These are phyloP conservation scores for Eragrostis curvula DNA, from an alignment of 176 grass and related monocot species.

Conservation along the genomic window DNA sequence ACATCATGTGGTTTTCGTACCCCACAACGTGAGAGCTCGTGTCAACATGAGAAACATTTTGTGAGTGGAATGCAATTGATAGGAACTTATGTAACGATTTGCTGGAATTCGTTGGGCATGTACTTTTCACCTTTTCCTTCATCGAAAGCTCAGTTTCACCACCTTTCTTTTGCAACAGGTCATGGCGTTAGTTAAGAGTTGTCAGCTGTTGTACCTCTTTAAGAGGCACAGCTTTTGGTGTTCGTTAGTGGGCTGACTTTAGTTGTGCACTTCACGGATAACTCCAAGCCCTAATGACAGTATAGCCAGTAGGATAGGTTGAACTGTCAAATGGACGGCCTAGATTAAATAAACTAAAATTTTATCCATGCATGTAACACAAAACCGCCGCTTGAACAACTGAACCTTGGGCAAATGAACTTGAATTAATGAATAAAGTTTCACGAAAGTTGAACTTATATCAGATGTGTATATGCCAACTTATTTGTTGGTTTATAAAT, in stretches of 20 bases:
- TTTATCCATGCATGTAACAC: background rate
- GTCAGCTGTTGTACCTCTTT: constrained; percentile 41
- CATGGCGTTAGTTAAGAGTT: constrained; percentile 29
- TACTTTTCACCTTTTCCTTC: background rate
- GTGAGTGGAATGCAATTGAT: background rate
- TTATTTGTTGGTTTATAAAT: too few relatives aligned
- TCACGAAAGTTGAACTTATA: too few relatives aligned
- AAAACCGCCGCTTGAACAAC: background rate
- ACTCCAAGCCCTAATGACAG: background rate
- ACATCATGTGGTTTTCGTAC: background rate
- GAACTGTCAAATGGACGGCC: background rate
- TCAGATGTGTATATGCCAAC: too few relatives aligned
- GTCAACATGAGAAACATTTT: background rate
- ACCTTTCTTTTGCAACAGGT: background rate
- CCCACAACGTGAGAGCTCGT: background rate
- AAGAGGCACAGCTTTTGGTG: constrained; percentile 30
- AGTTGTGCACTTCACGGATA: background rate
- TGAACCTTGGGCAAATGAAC: background rate
- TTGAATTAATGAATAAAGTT: too few relatives aligned
- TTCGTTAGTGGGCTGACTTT: background rate
- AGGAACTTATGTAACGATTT: background rate
- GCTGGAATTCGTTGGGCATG: background rate
- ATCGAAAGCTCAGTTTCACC: constrained; percentile 46
- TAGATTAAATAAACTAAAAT: background rate
- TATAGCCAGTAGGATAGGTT: background rate